phyloP scores from a whole-genome alignment of 2,329 filamentous ascomycete species.

The Podosphaera leucotricha region DNA sequence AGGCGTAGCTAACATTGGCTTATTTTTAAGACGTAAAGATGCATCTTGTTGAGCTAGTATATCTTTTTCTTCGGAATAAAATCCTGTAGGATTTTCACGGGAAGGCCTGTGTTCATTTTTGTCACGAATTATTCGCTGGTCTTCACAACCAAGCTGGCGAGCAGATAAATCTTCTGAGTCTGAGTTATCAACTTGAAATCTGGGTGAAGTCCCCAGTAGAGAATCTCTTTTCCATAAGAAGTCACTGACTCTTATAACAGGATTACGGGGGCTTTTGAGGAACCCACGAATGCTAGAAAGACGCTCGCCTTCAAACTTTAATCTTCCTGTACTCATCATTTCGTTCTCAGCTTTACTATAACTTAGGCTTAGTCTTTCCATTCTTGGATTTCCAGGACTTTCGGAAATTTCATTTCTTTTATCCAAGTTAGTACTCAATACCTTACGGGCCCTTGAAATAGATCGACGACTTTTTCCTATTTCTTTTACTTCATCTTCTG shows the following conservation, averaged over 20 bases:
- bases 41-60: conserved; percentile 14
- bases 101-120: conserved; percentile 19
- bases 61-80: conserved; percentile 1
- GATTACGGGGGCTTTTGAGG: conserved; percentile 49
- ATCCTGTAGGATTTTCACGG: conserved; percentile 17
- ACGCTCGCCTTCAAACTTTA: conserved; percentile 18
- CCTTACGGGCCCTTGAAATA: neutral
- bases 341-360: conserved; percentile 9
- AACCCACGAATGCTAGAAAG: conserved; percentile 42
- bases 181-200: conserved; percentile 23
- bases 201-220: conserved; percentile 18
- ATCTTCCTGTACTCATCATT: conserved; percentile 24
- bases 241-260: conserved; percentile 36
- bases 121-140: conserved; percentile 16
- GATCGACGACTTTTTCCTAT: neutral
- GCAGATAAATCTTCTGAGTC: conserved; percentile 19
- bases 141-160: neutral
- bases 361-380: conserved; percentile 3
- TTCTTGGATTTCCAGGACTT: conserved; percentile 19
- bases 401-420: neutral
- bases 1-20: conserved; percentile 28
- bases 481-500: neutral
- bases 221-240: conserved; percentile 34
- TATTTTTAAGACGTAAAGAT: conserved; percentile 14
- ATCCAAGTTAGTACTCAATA: neutral